Percentiles rank a stretch among this genome's conserved stretches.
Conservation (phyloP, 441 rosid genomes). For the Croton setiger region DNA sequence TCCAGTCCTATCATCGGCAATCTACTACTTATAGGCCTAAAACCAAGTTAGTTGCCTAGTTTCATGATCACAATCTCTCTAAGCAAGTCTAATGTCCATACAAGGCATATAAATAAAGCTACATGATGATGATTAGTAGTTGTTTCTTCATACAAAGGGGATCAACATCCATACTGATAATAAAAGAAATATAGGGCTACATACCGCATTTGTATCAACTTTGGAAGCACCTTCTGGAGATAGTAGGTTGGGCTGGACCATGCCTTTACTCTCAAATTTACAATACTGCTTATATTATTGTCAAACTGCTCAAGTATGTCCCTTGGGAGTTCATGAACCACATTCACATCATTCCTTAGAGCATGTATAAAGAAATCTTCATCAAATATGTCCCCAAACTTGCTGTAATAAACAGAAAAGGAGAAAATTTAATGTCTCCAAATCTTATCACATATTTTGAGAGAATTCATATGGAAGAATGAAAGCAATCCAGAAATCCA, state of each 20-base stretch:
- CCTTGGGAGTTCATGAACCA: slow-evolving; percentile 73
- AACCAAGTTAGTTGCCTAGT: neutral
- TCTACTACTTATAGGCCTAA: neutral
- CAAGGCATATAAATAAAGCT: neutral
- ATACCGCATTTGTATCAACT: slow-evolving; percentile 71
- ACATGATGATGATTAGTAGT: neutral
- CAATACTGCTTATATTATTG: slow-evolving; percentile 84
- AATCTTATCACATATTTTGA: slow-evolving; percentile 9
- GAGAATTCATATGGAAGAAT: neutral
- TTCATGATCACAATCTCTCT: too few relatives aligned
- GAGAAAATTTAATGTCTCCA: neutral
- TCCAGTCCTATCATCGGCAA: neutral
- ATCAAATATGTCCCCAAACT: slow-evolving; percentile 89
- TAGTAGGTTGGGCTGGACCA: slow-evolving; percentile 89
- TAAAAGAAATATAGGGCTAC: slow-evolving; percentile 16
- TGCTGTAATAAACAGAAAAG: slow-evolving; percentile 42
- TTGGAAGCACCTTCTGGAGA: slow-evolving; percentile 88
- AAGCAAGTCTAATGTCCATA: neutral
- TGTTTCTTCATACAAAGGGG: neutral
- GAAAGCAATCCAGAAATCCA: slow-evolving; percentile 1
- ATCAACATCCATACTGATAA: neutral
- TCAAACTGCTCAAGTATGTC: slow-evolving; percentile 79
- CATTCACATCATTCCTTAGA: slow-evolving; percentile 69
- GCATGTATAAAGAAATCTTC: slow-evolving; percentile 81
- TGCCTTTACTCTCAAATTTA: slow-evolving; percentile 86